phyloP scores from a whole-genome alignment of 192 early-diverging fungal species.

The Spinellus fusiger region DNA sequence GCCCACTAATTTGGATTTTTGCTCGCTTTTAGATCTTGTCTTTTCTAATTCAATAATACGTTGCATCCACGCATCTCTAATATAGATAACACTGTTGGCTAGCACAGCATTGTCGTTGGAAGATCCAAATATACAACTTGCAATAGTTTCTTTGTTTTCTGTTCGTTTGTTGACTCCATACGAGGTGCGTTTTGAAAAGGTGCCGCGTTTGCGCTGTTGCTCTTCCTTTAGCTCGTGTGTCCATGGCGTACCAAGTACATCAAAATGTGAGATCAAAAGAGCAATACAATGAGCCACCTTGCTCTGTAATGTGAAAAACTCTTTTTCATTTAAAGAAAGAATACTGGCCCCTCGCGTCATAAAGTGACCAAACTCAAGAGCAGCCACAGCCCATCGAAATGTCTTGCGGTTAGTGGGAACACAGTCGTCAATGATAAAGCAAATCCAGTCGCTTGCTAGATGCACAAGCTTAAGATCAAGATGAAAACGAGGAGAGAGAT shows the following conservation, averaged over 20 bases:
- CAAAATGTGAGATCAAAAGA: conserved; percentile 76
- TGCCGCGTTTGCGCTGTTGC: conserved; percentile 23
- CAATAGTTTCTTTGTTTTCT: conserved; percentile 25
- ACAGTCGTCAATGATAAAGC: conserved; percentile 81
- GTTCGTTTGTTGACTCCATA: conserved; percentile 20
- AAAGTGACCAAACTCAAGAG: conserved; percentile 77
- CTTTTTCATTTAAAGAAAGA: conserved; percentile 57
- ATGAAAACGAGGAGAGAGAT: conserved; percentile 47
- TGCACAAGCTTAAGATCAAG: conserved; percentile 62
- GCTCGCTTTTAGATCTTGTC: conserved; percentile 38
- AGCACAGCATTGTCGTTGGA: conserved; percentile 6
- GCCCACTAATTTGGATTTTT: conserved; percentile 56
- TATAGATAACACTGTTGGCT: conserved; percentile 19
- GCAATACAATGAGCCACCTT: conserved; percentile 77
- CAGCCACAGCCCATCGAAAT: conserved; percentile 79
- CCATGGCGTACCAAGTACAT: conserved; percentile 62
- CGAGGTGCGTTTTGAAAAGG: conserved; percentile 15
- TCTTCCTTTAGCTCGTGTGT: conserved; percentile 32
- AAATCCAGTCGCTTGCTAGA: conserved; percentile 82
- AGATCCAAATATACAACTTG: conserved; percentile 29
- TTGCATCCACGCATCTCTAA: conserved; percentile 46
- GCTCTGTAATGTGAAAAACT: conserved; percentile 63
- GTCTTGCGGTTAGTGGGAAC: conserved; percentile 72
- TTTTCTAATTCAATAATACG: conserved; percentile 51
- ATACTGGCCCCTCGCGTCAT: conserved; percentile 70